Percentiles rank a stretch among this genome's conserved stretches.
phyloP scores from a whole-genome alignment of 1,284 basidiomycete species.

The Irpex sp. region DNA sequence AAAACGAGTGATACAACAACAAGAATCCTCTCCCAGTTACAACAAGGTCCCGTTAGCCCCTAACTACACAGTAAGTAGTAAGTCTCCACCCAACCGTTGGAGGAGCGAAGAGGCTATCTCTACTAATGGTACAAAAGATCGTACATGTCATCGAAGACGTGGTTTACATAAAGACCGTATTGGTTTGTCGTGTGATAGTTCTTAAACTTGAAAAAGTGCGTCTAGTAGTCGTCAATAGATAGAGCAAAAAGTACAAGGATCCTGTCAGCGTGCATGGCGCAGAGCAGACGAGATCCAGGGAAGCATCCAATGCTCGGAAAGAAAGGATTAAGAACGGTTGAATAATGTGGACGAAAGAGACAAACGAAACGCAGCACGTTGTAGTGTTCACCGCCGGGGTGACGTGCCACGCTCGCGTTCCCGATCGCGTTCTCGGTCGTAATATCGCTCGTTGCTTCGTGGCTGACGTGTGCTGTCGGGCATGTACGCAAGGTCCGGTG shows the following conservation, averaged over 20 bases:
- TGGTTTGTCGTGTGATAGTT: background rate
- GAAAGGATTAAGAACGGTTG: background rate
- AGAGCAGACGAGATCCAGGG: background rate
- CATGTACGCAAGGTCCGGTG: conserved; percentile 30
- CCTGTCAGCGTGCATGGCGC: background rate
- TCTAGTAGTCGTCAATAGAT: background rate
- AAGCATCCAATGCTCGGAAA: background rate
- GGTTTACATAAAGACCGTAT: background rate
- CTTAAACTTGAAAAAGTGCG: background rate
- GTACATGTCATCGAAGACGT: background rate
- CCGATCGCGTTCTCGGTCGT: background rate
- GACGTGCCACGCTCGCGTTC: conserved; percentile 30
- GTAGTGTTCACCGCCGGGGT: conserved; percentile 38
- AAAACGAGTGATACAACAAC: background rate
- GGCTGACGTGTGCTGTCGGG: conserved; percentile 17
- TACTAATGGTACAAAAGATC: background rate
- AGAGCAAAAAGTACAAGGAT: background rate
- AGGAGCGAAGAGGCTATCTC: background rate
- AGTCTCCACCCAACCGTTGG: background rate
- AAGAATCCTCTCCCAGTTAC: background rate
- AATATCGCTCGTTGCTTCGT: conserved; percentile 24
- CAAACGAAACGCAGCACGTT: background rate
- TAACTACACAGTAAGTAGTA: background rate
- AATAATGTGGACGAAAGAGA: background rate
- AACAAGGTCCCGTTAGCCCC: background rate